Evolutionary conservation across 1,284 basidiomycete species (phyloP).

Genomic region (Cryptococcus sp.): DNA sequence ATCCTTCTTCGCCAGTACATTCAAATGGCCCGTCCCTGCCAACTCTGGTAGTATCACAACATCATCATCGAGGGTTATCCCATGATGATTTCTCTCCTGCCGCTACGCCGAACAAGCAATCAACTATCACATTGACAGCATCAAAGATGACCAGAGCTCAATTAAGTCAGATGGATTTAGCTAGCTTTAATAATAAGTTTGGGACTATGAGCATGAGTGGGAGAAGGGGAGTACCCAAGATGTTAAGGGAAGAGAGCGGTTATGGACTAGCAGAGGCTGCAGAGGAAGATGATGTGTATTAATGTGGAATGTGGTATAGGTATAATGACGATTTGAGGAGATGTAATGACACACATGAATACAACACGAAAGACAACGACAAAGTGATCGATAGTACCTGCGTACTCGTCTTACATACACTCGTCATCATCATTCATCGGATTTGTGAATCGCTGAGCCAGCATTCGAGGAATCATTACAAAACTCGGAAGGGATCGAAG

Average conservation of each 20-base stretch:
- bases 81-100: slow-evolving; percentile 18
- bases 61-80: not conserved
- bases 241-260: slow-evolving; percentile 32
- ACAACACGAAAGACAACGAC: too few species aligned
- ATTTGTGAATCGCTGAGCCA: too few species aligned
- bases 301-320: not conserved
- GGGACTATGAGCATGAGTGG: slow-evolving; percentile 22
- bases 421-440: too few species aligned
- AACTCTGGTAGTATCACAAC: slow-evolving; percentile 13
- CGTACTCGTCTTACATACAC: too few species aligned
- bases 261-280: slow-evolving; percentile 24
- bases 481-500: too few species aligned
- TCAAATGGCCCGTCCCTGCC: slow-evolving; percentile 5
- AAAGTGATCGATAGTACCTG: too few species aligned
- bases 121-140: slow-evolving; percentile 22
- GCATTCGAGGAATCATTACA: too few species aligned
- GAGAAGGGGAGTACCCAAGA: slow-evolving; percentile 8
- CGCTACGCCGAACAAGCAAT: not conserved
- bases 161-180: slow-evolving; percentile 29
- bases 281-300: slow-evolving; percentile 4
- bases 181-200: slow-evolving; percentile 24
- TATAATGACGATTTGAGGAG: not conserved
- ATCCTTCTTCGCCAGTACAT: not conserved
- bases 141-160: slow-evolving; percentile 27
- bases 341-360: too few species aligned